phyloP scores from a whole-genome alignment of 2,329 filamentous ascomycete genomes.

The Talaromyces sp. region DNA sequence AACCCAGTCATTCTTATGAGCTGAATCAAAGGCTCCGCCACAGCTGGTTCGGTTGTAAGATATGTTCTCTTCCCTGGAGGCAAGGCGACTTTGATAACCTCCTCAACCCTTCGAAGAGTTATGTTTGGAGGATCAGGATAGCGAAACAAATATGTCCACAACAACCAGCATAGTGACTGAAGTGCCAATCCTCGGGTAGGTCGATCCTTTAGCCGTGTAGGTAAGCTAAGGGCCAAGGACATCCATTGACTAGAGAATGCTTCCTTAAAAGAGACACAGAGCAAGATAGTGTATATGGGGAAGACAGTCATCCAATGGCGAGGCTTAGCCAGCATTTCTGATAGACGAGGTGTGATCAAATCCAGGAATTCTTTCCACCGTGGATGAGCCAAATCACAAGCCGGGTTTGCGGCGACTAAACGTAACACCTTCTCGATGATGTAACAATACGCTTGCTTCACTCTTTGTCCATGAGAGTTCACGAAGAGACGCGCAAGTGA shows the following conservation, averaged over 20 bases:
- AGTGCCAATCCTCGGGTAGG: constrained; percentile 71
- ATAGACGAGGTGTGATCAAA: constrained; percentile 69
- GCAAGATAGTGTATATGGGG: constrained; percentile 75
- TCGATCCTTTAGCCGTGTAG: constrained; percentile 79
- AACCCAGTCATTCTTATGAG: constrained; percentile 92
- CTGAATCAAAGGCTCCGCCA: constrained; percentile 86
- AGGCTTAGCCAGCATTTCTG: constrained; percentile 82
- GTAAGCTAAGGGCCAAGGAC: constrained; percentile 69
- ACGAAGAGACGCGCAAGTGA: constrained; percentile 76
- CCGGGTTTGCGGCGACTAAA: constrained; percentile 77
- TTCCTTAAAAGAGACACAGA: constrained; percentile 84
- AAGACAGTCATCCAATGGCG: constrained; percentile 89
- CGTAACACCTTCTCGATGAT: constrained; percentile 81
- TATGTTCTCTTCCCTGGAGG: constrained; percentile 75
- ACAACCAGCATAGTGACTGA: constrained; percentile 79
- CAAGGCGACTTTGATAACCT: constrained; percentile 78
- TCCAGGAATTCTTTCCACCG: constrained; percentile 85
- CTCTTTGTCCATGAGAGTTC: constrained; percentile 76
- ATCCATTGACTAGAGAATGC: constrained; percentile 83
- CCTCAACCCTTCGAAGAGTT: constrained; percentile 76
- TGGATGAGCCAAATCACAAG: constrained; percentile 68
- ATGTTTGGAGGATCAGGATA: constrained; percentile 64
- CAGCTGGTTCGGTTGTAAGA: constrained; percentile 73
- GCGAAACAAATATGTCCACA: constrained; percentile 93
- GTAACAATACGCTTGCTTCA: constrained; percentile 94